Evolutionary conservation across 2,329 filamentous ascomycete species (phyloP), one percentile per base, ranked within the genome.

Genomic region (Ophiostoma sp.): DNA sequence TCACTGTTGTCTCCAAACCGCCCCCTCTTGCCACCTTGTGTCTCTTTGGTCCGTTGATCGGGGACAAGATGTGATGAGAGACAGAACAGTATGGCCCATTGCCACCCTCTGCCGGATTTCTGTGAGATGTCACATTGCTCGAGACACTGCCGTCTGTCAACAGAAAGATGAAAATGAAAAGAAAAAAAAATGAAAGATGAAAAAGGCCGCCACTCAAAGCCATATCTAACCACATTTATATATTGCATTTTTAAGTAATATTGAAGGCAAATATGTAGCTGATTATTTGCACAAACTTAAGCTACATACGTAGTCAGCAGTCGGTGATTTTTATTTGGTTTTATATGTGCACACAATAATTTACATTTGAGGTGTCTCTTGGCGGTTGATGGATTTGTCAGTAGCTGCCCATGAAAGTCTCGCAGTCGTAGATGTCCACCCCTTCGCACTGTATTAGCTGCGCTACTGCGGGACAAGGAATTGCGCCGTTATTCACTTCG

Each of bases 1-100:
- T n/a, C n/a, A n/a, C 22, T 66, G 36, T 66, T 66, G 61, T 45
- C 61, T 66, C 61, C 61, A 42, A 66, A 25, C n/a, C 6, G 12
- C 61, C 6, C 61, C 61, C 22, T n/a, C 22, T 45, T 39, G 22
- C 22, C 9, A 31, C 9, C n/a, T 25, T 39, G 3, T 19, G 36
- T 66, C 11, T 69, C 28, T 48, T 39, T 52, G 64, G 66, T 25
- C 28, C 25, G 19, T 55, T 22, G 25, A 69, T 68, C 64, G 17
- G 42, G 15, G 64, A 33, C 17, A 50, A 50, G 11, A 19, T 4
- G 42, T 48, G 64, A 45, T 48, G 42, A 22, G 59, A 25, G 36
- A 64, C 36, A 25, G 8, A n/a, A 39, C 59, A 64, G 9, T 3
- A 28, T 66, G 36, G 22, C 61, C 9, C 22, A 33, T 50, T 50